Conservation (phyloP, 306 rosid species). For the Corylus avellana region DNA sequence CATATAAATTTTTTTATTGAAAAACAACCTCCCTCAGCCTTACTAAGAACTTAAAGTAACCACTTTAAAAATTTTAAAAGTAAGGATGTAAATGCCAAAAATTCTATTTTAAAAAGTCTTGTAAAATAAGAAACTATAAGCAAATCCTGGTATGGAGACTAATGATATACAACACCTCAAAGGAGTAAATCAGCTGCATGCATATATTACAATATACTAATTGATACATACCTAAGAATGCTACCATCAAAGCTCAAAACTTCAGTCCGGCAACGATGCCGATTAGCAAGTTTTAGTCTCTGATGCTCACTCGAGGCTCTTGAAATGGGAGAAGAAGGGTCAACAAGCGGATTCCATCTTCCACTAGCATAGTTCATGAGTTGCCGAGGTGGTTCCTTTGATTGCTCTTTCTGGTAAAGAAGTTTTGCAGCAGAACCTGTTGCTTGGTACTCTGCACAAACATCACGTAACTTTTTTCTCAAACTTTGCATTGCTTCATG, state of each 20-base stretch:
- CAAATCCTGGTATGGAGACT: not conserved
- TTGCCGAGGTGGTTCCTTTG: constrained; percentile 59
- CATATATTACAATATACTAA: constrained; percentile 23
- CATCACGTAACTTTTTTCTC: constrained; percentile 76
- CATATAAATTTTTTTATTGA: not conserved
- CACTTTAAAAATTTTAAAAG: not conserved
- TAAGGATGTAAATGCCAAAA: not conserved
- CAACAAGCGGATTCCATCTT: constrained; percentile 83
- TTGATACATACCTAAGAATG: constrained; percentile 73
- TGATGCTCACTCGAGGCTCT: constrained; percentile 62
- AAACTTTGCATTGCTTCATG: constrained; percentile 85
- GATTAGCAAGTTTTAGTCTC: constrained; percentile 73
- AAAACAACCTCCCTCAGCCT: not conserved
- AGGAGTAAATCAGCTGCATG: constrained; percentile 16
- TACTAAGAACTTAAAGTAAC: not conserved
- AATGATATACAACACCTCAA: not conserved
- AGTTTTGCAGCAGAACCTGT: constrained; percentile 85
- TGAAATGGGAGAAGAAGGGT: constrained; percentile 87
- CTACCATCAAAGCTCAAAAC: constrained; percentile 91
- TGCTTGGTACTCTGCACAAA: constrained; percentile 80
- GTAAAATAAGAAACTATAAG: not conserved
- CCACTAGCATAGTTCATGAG: constrained; percentile 80
- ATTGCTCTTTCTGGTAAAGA: constrained; percentile 77
- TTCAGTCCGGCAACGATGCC: constrained; percentile 68
- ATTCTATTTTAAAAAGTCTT: not conserved